Conservation (phyloP, 2,329 filamentous ascomycete species). For the Colletotrichum kahawae region DNA sequence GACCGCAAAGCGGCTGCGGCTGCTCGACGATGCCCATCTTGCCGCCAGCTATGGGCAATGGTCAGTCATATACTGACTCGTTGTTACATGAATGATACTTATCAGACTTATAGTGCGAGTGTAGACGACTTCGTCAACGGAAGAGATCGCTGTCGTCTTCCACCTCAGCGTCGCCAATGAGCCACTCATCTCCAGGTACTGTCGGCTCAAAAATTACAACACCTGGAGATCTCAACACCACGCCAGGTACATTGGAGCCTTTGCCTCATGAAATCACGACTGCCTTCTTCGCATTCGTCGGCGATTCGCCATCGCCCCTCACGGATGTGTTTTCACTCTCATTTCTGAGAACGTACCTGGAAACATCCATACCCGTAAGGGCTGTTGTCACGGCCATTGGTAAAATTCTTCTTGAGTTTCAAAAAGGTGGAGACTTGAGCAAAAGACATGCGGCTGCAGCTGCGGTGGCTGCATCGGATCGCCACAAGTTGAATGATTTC, state of each 20-base stretch:
- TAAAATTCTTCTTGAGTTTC: background rate
- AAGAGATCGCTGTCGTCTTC: background rate
- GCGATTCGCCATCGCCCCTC: conserved; percentile 1
- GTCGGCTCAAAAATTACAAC: background rate
- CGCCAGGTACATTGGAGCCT: background rate
- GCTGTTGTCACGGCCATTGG: background rate
- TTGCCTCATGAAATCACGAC: background rate
- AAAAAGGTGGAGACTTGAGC: background rate
- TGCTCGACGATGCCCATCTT: background rate
- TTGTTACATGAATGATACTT: background rate
- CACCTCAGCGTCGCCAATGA: background rate
- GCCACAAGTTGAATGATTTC: background rate
- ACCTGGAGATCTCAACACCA: background rate
- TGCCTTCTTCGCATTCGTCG: conserved; percentile 11
- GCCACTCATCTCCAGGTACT: background rate
- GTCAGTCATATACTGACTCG: background rate
- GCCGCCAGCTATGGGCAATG: background rate
- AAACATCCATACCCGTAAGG: background rate
- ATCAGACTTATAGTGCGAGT: background rate
- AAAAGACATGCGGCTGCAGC: background rate
- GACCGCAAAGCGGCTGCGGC: background rate
- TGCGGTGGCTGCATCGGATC: background rate
- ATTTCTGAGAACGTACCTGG: background rate
- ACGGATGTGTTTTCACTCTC: conserved; percentile 10
- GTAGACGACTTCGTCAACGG: background rate